Percentiles rank a stretch among this genome's conserved stretches.
These are phyloP conservation scores for Tulasnella sp. DNA, from an alignment of 768 basidiomycete species.

Conservation along the genomic window DNA sequence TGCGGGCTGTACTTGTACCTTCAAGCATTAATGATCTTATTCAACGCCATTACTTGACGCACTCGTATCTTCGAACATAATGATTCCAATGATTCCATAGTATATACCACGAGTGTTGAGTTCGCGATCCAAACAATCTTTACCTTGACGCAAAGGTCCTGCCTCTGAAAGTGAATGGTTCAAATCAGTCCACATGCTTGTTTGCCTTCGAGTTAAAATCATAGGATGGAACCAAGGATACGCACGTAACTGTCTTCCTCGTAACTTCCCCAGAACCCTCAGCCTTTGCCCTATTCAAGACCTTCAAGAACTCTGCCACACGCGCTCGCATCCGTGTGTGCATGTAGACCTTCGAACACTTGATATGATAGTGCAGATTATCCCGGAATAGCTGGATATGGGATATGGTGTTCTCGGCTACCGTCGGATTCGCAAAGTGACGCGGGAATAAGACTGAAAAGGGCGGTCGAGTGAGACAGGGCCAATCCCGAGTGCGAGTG, in stretches of 20 bases:
- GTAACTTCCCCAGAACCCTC: conserved; percentile 66
- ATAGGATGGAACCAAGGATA: too few relatives aligned
- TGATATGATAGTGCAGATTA: conserved; percentile 99
- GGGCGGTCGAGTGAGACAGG: neutral
- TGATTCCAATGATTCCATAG: neutral
- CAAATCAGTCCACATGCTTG: too few relatives aligned
- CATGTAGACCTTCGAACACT: conserved; percentile 98
- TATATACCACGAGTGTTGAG: too few relatives aligned
- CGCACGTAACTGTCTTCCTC: conserved; percentile 81
- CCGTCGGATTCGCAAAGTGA: conserved; percentile 67
- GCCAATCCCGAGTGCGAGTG: neutral
- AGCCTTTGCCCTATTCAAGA: conserved; percentile 91
- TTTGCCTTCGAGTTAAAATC: too few relatives aligned
- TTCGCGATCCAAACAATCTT: too few relatives aligned
- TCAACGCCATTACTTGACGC: too few relatives aligned
- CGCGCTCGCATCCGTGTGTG: conserved; percentile 92
- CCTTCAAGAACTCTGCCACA: conserved; percentile 90
- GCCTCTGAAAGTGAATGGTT: too few relatives aligned
- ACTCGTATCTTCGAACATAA: neutral
- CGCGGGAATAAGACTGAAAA: conserved; percentile 79
- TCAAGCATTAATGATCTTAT: too few relatives aligned
- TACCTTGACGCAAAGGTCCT: too few relatives aligned
- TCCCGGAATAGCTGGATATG: conserved; percentile 96
- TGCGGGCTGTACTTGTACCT: too few relatives aligned
- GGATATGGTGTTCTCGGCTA: conserved; percentile 73